Percentiles rank a stretch among this genome's conserved stretches.
These are phyloP conservation scores for Euphorbia corollata DNA, from an alignment of 441 rosid species.

Conservation along the genomic window DNA sequence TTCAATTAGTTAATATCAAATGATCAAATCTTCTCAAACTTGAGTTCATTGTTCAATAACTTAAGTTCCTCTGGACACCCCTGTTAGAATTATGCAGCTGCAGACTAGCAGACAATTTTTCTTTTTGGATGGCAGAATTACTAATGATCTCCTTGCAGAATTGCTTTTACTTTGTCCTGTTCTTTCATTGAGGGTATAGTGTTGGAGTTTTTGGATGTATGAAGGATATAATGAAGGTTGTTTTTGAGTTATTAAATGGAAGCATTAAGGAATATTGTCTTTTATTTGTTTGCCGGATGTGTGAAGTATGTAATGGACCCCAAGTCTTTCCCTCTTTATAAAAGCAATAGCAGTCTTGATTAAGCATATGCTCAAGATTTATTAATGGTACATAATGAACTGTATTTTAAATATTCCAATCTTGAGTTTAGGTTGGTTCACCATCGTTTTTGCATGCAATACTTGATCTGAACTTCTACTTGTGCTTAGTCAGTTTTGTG, in stretches of 20 bases:
- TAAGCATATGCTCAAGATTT: neutral
- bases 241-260: neutral
- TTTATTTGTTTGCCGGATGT: neutral
- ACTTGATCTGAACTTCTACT: neutral
- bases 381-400: neutral
- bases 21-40: neutral
- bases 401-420: neutral
- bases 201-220: neutral
- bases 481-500: constrained; percentile 4
- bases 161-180: neutral
- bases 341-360: neutral
- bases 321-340: neutral
- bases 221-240: neutral
- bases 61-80: neutral
- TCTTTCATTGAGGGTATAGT: neutral
- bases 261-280: neutral
- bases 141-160: neutral
- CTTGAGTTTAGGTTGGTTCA: neutral
- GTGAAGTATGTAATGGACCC: too few species aligned
- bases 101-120: neutral
- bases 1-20: neutral
- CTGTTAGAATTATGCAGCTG: neutral
- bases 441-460: neutral
- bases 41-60: neutral
- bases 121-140: neutral